Evolutionary conservation across 2,329 filamentous ascomycete species (phyloP).

Genomic region (Trichoderma pleuroti): DNA sequence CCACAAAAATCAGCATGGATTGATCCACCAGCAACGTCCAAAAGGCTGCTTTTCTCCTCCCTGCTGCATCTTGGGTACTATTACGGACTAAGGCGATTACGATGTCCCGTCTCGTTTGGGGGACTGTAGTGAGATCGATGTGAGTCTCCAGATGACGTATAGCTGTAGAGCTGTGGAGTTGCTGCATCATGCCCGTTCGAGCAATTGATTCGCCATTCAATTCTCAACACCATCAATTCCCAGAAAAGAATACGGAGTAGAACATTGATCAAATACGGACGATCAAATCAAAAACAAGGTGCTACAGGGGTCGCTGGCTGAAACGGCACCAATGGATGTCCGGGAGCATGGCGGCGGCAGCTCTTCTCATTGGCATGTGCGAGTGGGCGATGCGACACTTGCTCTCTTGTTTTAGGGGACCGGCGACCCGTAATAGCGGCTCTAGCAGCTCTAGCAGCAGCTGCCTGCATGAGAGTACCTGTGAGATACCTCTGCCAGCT

Average conservation of each 20-base stretch:
- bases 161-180: not conserved
- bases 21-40: not conserved
- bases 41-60: not conserved
- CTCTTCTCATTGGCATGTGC: constrained; percentile 1
- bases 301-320: not conserved
- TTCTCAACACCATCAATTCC: not conserved
- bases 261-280: too few species aligned
- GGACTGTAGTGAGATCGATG: not conserved
- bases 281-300: not conserved
- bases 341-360: not conserved
- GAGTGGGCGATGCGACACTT: not conserved
- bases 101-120: not conserved
- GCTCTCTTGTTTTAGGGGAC: not conserved
- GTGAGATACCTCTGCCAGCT: not conserved
- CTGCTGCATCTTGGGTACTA: not conserved
- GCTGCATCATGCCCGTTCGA: not conserved
- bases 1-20: not conserved
- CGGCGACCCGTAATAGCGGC: not conserved
- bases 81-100: not conserved
- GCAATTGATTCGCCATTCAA: not conserved
- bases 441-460: not conserved
- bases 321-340: not conserved
- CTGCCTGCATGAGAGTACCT: not conserved
- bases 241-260: too few species aligned
- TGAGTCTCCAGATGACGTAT: not conserved